Base-by-base conservation (phyloP, 1,139 yeast genomes). In the Magnusiomyces ingens region DNA sequence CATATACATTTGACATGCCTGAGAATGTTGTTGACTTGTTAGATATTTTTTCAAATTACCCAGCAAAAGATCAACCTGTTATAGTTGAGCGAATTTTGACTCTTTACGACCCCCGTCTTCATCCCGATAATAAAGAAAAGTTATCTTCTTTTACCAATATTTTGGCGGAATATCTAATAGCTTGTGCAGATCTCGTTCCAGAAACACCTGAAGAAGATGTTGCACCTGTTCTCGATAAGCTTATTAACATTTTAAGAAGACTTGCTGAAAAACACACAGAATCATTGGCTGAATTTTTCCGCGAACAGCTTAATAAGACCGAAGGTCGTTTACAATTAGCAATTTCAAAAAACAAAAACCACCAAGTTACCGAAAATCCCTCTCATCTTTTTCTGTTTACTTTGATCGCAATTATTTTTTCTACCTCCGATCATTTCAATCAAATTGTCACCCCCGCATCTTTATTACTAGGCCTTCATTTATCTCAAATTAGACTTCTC, bases 351-450 rank as follows among this genome's bases (percentile, higher is more conserved):
- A 50, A 42, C 36, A 19, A 13, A 8, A 47, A 37, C 21, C n/a
- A 47, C 35, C 32, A n/a, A 35, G 37, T 45, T 61, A 55, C 70
- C 71, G 52, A 49, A 36, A 32, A 48, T 2, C 58, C 58, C 3
- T 72, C 79, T 29, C 95, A 90, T 65, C 69, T 90, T 56, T 71
- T 87, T 4, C 78, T 84, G 57, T 87, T 85, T 63, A 76, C 82
- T 0, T 64, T 89, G 21, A 75, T 90, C 57, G 97, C 97, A 10
- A 73, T 77, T 54, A 67, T 91, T 11, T 94, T 86, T 65, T 90
- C 99, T 0, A 88, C 97, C 0, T 93, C 99, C 0, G 99, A 94
- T 74, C 94, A 90, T 65, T 93, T 88, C 69, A 98, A 94, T 74
- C 76, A 89, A 58, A 85, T 93, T 17, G 91, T 84, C 3, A 90